Conservation (phyloP, 2,329 filamentous ascomycete species). For the Pestalotiopsis sp. region DNA sequence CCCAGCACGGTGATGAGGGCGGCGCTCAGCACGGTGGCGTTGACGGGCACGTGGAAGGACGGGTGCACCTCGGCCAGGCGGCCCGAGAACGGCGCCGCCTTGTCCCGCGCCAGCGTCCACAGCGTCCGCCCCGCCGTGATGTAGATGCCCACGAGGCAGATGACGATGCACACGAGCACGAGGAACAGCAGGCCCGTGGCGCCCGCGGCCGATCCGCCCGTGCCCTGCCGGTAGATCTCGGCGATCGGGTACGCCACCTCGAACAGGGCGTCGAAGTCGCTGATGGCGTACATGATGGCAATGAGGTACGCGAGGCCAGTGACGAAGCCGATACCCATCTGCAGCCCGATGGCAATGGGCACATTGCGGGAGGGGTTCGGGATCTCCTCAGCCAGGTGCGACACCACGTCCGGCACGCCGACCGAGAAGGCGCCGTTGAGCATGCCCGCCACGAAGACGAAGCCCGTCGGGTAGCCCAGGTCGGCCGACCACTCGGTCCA, state of each 20-base stretch:
- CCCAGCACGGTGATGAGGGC: constrained; percentile 56
- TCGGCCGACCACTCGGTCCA: constrained; percentile 42
- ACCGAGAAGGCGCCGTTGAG: constrained; percentile 71
- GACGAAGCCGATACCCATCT: constrained; percentile 50
- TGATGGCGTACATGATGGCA: constrained; percentile 54
- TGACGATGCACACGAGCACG: constrained; percentile 31
- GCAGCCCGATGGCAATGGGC: constrained; percentile 43
- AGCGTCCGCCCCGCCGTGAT: constrained; percentile 37
- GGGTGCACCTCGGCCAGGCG: constrained; percentile 25
- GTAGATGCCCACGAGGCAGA: constrained; percentile 35
- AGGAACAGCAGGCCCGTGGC: constrained; percentile 45
- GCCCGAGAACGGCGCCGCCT: constrained; percentile 36
- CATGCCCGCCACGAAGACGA: constrained; percentile 38
- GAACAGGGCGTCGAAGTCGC: constrained; percentile 47
- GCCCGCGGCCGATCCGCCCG: constrained; percentile 37
- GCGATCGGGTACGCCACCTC: constrained; percentile 46
- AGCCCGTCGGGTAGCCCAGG: constrained; percentile 45
- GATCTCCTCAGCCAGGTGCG: constrained; percentile 69
- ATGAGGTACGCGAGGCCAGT: constrained; percentile 53
- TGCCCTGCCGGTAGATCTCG: constrained; percentile 49
- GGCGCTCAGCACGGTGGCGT: constrained; percentile 52
- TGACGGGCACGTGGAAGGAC: constrained; percentile 37
- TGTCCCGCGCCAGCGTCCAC: constrained; percentile 44
- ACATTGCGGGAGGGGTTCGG: constrained; percentile 45
- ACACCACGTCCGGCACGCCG: constrained; percentile 67